Evolutionary conservation across 805 yeast species (phyloP).

Genomic region (Groenewaldozyma tartarivorans): DNA sequence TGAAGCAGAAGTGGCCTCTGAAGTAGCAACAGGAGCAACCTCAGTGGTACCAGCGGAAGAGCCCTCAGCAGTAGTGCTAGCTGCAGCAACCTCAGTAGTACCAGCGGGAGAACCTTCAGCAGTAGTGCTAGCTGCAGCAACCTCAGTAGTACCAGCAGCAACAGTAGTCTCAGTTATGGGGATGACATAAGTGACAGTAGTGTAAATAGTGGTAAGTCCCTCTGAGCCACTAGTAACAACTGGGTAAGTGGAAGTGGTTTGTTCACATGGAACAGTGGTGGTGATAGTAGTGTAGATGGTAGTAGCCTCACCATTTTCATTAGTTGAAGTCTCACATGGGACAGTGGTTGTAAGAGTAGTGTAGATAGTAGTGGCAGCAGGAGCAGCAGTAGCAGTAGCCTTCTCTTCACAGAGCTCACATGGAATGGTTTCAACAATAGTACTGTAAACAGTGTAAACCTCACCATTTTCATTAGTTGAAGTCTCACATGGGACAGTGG

Average conservation of each 20-base stretch:
- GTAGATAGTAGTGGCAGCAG: not conserved
- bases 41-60: conserved; percentile 2
- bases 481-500: not conserved
- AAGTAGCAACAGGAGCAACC: not conserved
- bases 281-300: not conserved
- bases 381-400: not conserved
- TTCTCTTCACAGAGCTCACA: not conserved
- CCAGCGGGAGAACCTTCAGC: not conserved
- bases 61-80: conserved; percentile 2
- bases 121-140: not conserved
- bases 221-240: not conserved
- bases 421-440: not conserved
- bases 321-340: not conserved
- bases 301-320: not conserved
- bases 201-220: not conserved
- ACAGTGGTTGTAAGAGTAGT: not conserved
- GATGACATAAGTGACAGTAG: not conserved
- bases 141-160: not conserved
- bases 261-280: not conserved
- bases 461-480: not conserved
- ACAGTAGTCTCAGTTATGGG: not conserved
- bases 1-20: conserved; percentile 4
- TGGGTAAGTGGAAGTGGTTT: not conserved
- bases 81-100: not conserved
- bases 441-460: not conserved